Evolutionary conservation across 305 asterid genomes (phyloP), one percentile per base, ranked within the genome.

Genomic region (Caryopteris hybrid): DNA sequence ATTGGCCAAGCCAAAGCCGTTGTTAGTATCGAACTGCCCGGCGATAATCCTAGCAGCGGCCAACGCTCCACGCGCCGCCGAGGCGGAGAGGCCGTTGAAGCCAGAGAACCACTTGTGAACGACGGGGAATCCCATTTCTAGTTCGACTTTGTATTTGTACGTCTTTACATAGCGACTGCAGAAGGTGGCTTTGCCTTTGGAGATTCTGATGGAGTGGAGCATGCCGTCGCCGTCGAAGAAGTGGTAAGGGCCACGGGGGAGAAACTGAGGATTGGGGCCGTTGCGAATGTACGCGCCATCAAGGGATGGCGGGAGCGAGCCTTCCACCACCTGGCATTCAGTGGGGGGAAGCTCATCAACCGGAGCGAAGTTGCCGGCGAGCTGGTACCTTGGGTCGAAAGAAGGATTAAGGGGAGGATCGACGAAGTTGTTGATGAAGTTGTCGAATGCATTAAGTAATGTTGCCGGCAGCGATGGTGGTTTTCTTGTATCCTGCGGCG

Each of bases 191-290:
- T 38, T 54, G 14, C 91, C 89, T 9, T 42, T 14, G 4, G 80
- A 72, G 45, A 88, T 84, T 42, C 16, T 79, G 58, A 86, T 48
- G 4, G 80, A 68, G 71, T 86, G 96, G 50, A 86, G 85, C 96
- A 88, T 88, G 17, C 96, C 89, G 16, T 88, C 96, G 0, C 89
- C 95, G 34, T 88, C 91, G 0, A 62, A 76, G 11, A 74, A 61
- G 54, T 81, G 81, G 79, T 84, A 84, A 6, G 91, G 89, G 8
- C 84, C 83, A 2, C 59, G 81, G 4, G 96, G 95, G 43, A 61
- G 43, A 78, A 83, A 79, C 23, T 85, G 95, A 25, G 96, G 95
- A 52, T 87, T 89, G 1, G 92, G 95, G 38, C 94, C 92, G 45
- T 86, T 85, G 10, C 83, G 86, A 34, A 89, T 76, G 76, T 85